phyloP scores from a whole-genome alignment of 768 basidiomycete genomes.

The Lactarius hengduanensis region DNA sequence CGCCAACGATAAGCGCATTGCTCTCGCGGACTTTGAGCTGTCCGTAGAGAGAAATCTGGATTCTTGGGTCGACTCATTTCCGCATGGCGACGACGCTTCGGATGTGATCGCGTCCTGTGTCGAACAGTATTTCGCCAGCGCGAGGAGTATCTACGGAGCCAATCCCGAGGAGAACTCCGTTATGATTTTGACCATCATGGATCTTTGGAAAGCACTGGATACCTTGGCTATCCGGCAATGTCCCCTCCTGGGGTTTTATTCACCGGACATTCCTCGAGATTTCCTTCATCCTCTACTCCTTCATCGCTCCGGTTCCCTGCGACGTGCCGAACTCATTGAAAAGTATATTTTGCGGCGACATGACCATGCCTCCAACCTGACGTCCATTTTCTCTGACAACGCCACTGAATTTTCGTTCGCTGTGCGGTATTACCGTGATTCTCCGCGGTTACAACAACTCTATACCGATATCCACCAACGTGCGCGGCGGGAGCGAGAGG shows the following conservation, averaged over 20 bases:
- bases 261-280: neutral
- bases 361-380: neutral
- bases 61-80: neutral
- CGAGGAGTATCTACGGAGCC: neutral
- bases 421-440: neutral
- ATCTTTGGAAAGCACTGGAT: constrained; percentile 44
- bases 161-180: constrained; percentile 11
- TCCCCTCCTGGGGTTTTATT: neutral
- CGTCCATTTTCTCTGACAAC: constrained; percentile 5
- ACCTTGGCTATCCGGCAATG: neutral
- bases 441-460: neutral
- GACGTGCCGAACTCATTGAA: neutral
- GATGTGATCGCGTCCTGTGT: constrained; percentile 4
- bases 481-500: neutral
- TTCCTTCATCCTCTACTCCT: constrained; percentile 1
- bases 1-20: neutral
- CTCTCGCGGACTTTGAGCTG: neutral
- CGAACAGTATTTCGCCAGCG: constrained; percentile 7
- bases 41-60: neutral
- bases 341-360: neutral
- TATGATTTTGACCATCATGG: constrained; percentile 35
- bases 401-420: neutral
- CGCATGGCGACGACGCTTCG: neutral
- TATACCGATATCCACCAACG: neutral
- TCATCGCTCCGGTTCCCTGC: neutral